Evolutionary conservation across 208 protist genomes (phyloP), one percentile per base, ranked within the genome.

Genomic region (Acanthamoeba castellanii): DNA sequence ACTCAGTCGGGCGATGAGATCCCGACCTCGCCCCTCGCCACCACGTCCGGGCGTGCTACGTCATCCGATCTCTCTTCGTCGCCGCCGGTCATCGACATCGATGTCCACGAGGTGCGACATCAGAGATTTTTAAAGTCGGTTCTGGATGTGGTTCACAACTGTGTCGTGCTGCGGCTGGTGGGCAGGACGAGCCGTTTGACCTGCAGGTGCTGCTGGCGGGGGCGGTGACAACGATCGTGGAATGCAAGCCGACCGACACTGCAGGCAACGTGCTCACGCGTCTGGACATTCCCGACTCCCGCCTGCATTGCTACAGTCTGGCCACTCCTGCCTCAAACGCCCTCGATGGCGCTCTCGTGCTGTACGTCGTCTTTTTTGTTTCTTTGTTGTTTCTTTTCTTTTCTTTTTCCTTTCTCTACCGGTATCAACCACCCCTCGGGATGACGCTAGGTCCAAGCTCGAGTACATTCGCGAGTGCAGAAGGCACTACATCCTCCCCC

Each of bases 381-480:
- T 76, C 30, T 42, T 42, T 14, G 30, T 16, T 0, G 42, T 20
- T 76, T 18, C 27, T 74, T 34, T 47, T 8, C 59, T 7, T 27
- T 27, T 27, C 57, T 6, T 27, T 64, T 64, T 18, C 16, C 55
- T 22, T 61, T 61, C 16, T 34, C 8, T 30, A 32, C 18, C 16
- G 47, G 47, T 18, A 16, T 52, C 47, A 14, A 52, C n/a, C 25
- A 30, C 11, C 18, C 1, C 25, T 47, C 57, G 22, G 20, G 20
- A 30, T 74, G 30, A 0, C 16, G 2, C 9, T 37, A 84, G 76
- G 52, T 57, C 76, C 76, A 84, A 84, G 25, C 16, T 84, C 37
- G 76, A 84, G 76, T 84, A 84, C 76, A 55, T 84, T 9, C 34
- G 45, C 20, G 76, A 84, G 9, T 55, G 76, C 45, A 84, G 76